phyloP scores from a whole-genome alignment of 108 stramenopile genomes.

The Skeletonema potamos region DNA sequence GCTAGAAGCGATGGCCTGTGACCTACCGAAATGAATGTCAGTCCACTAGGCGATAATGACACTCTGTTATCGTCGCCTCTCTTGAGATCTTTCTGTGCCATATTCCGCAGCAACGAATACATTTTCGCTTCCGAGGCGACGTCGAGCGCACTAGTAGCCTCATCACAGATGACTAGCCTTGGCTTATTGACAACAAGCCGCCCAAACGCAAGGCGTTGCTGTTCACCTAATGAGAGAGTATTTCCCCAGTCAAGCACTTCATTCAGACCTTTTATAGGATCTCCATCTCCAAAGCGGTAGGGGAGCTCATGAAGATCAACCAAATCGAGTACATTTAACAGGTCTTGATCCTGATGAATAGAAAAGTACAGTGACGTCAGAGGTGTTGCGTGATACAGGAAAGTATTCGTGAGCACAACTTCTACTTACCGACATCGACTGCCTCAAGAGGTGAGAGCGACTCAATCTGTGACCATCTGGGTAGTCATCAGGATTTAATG shows the following conservation, averaged over 20 bases:
- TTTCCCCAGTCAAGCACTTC: conserved; percentile 88
- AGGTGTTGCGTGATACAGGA: neutral
- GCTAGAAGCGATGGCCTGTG: conserved; percentile 88
- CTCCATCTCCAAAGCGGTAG: conserved; percentile 72
- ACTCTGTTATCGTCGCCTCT: conserved; percentile 13
- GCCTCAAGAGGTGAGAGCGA: conserved; percentile 45
- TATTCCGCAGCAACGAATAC: conserved; percentile 78
- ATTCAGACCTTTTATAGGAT: conserved; percentile 73
- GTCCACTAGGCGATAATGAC: conserved; percentile 56
- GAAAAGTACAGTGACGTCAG: neutral
- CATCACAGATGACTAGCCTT: conserved; percentile 88
- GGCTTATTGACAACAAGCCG: conserved; percentile 88
- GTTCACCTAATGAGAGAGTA: conserved; percentile 91
- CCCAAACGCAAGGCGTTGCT: conserved; percentile 94
- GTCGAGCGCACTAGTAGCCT: conserved; percentile 90
- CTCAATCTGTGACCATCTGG: conserved; percentile 55
- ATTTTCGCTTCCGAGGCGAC: conserved; percentile 77
- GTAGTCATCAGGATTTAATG: conserved; percentile 52
- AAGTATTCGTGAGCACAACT: neutral
- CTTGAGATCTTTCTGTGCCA: conserved; percentile 55
- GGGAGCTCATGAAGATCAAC: conserved; percentile 78
- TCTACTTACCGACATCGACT: conserved; percentile 32
- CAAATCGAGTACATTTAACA: conserved; percentile 65
- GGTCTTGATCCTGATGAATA: conserved; percentile 33
- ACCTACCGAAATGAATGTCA: conserved; percentile 91